Base-by-base conservation (phyloP, 1,284 basidiomycete species). In the Ceratobasidium sp. region DNA sequence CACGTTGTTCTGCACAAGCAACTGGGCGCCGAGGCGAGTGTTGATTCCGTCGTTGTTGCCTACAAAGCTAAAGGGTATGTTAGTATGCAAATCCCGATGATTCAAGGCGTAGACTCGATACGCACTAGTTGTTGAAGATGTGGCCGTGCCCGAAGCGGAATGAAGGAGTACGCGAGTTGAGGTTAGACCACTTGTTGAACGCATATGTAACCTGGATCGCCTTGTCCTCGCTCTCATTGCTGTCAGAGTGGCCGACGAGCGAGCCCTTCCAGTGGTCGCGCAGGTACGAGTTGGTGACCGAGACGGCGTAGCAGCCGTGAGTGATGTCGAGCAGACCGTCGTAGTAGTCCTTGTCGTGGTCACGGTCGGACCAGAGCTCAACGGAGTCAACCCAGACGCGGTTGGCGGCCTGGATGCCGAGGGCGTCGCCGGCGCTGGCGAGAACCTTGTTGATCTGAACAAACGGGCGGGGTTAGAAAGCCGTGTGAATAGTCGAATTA, bases 331-430 rank as follows among this genome's bases (percentile, higher is more conserved):
- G 33, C 33, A 33, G 33, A 33, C 33, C 33, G 33, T 33, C 33
- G 33, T 33, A 33, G 33, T 33, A 33, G 33, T 33, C 33, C 4
- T 33, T 33, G 33, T 33, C 33, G 4, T 33, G 33, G 33, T 33
- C 33, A 33, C 33, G 33, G 33, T 33, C 33, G 33, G 33, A 33
- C 33, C 53, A 61, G 28, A 88, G 83, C 81, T 88, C 88, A 88
- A 87, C 83, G 88, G 61, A 64, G 42, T 79, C 88, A 63, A 88
- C 78, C 88, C 87, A 89, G 26, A 89, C 87, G 79, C 87, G 84
- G 77, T 81, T 83, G n/a, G 88, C 80, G 18, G 83, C 81, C 80
- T 88, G 87, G 58, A 88, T 83, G n/a, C 39, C 78, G 40, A 79
- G 28, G 58, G 33, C 28, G 81, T 88, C 87, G 63, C 87, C 87